Conservation (phyloP, 164 flowering plant species). For the Magnolia changhungtana region DNA sequence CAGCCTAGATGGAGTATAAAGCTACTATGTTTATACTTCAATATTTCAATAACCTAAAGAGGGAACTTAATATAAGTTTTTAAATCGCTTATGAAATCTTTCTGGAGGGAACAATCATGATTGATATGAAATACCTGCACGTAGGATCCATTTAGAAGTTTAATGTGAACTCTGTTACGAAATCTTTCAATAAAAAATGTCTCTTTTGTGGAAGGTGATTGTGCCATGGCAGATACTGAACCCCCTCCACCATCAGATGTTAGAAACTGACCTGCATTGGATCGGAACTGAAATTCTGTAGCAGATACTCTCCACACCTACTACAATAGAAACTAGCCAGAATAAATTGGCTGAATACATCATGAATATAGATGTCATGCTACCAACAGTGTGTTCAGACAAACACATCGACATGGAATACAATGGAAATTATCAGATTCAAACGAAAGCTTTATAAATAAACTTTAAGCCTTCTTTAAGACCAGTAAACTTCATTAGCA, state of each 20-base stretch:
- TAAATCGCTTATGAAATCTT: constrained; percentile 6
- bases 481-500: no score
- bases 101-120: not conserved
- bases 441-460: no score
- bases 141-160: constrained; percentile 54
- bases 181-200: constrained; percentile 69
- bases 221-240: constrained; percentile 48
- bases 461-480: no score
- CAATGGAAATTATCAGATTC: not conserved
- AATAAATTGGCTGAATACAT: constrained; percentile 11
- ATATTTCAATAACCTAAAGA: not conserved
- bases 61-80: not conserved
- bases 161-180: constrained; percentile 54
- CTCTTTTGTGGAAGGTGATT: constrained; percentile 44
- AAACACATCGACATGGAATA: not conserved
- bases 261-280: constrained; percentile 63
- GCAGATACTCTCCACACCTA: constrained; percentile 90
- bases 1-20: constrained; percentile 41
- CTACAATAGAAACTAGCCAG: constrained; percentile 16
- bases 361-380: not conserved
- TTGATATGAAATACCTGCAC: constrained; percentile 48
- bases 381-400: not conserved
- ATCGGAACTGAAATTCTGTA: constrained; percentile 59
- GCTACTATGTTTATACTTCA: constrained; percentile 10
- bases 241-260: constrained; percentile 53